These are phyloP conservation scores for Dimocarpus longan DNA, from an alignment of 345 rosid genomes.

Conservation along the genomic window DNA sequence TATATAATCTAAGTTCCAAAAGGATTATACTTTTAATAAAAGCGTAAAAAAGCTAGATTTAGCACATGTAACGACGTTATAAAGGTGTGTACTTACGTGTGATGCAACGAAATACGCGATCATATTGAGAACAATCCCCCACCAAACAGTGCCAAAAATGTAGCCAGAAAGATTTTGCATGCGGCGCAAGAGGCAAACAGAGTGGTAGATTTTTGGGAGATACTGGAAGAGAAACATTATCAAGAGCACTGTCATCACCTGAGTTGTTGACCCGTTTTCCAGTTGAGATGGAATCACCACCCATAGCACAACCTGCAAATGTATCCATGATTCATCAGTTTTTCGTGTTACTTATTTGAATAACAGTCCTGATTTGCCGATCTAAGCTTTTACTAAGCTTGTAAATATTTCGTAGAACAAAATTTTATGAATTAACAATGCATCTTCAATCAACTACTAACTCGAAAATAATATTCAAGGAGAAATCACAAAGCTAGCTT, in stretches of 20 bases:
- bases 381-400: too few relatives aligned
- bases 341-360: too few relatives aligned
- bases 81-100: constrained; percentile 57
- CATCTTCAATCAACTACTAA: too few relatives aligned
- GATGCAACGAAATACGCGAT: constrained; percentile 93
- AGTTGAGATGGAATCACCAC: constrained; percentile 66
- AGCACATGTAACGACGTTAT: neutral
- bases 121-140: constrained; percentile 96
- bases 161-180: constrained; percentile 91
- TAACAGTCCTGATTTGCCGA: too few relatives aligned
- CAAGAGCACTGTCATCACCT: constrained; percentile 66
- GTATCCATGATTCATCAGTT: too few relatives aligned
- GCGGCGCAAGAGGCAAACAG: constrained; percentile 80
- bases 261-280: constrained; percentile 60
- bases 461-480: too few relatives aligned
- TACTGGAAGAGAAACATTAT: constrained; percentile 83
- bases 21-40: neutral
- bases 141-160: constrained; percentile 95
- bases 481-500: too few relatives aligned
- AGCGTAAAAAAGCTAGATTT: neutral
- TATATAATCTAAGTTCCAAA: neutral
- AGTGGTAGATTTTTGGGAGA: constrained; percentile 91
- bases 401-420: too few relatives aligned
- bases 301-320: constrained; percentile 78
- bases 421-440: too few relatives aligned